These are phyloP conservation scores for Pyrus hybrid DNA, from an alignment of 331 rosid species.

Conservation along the genomic window DNA sequence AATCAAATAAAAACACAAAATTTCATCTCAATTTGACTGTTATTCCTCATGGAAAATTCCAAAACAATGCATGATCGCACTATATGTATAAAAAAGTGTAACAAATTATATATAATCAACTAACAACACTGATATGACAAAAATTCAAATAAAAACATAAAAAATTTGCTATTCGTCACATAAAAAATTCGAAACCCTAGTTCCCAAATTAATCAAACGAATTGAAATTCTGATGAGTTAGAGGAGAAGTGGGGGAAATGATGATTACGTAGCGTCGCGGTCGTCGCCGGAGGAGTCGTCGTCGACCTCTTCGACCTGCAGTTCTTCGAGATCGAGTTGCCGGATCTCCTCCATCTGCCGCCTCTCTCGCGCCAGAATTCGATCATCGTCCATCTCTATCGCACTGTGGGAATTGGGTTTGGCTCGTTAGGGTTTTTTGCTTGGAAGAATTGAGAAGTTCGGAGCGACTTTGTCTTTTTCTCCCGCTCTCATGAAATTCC, in stretches of 20 bases:
- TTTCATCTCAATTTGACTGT: neutral
- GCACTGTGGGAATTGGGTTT: neutral
- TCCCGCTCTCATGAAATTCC: neutral
- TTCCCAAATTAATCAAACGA: neutral
- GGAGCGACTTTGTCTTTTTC: neutral
- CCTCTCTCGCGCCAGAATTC: conserved; percentile 59
- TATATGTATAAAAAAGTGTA: neutral
- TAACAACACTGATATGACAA: neutral
- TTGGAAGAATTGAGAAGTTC: neutral
- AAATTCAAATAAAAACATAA: neutral
- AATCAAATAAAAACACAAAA: neutral
- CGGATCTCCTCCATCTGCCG: conserved; percentile 82
- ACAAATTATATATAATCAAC: neutral
- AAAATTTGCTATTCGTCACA: neutral
- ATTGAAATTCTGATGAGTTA: neutral
- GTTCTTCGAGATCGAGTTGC: conserved; percentile 80
- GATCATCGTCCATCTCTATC: conserved; percentile 43
- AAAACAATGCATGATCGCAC: no score
- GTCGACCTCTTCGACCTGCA: conserved; percentile 81
- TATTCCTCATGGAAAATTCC: no score
- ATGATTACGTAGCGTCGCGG: conserved; percentile 30
- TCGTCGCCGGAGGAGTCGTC: conserved; percentile 45
- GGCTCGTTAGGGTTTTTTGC: neutral
- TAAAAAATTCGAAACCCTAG: conserved; percentile 11
- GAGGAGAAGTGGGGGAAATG: neutral